Base-by-base conservation (phyloP, 495 filamentous ascomycete genomes). In the Hyaloscypha bicolor region DNA sequence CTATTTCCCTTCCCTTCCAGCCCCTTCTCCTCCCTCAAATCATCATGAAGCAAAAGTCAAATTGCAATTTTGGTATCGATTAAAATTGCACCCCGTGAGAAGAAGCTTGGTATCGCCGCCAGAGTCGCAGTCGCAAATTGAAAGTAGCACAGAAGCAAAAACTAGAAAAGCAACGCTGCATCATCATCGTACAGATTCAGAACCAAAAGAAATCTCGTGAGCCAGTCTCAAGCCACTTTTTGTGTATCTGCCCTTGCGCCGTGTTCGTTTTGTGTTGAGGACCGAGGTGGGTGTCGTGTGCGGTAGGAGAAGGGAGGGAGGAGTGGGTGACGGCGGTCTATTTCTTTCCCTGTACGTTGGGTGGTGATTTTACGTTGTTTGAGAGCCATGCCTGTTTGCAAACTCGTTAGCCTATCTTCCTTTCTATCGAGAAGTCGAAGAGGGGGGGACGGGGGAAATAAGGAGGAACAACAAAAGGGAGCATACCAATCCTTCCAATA, bases 401-500 rank as follows among this genome's bases (percentile, higher is more conserved):
- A 37, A 8, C 6, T 35, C 31, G 31, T 37, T 39, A 30, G 51
- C 51, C 22, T 25, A 25, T 25, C 1, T 25, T 25, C 25, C 25
- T 25, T 25, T 25, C 25, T 25, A 25, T 25, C 25, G 25, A 25
- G 25, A 25, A 25, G 25, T 25, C 25, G 25, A 2, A 25, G 25
- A 25, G 25, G 57, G 12, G 53, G 9, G 63, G 55, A n/a, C 25
- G 31, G 52, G n/a, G 21, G 37, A 25, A 63, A 33, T 30, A 45
- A 48, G 35, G 35, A 3, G 35, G 35, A 12, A 21, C 9, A 12
- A 21, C 9, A 30, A 30, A 11, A 55, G 25, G 25, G 60, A 53
- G 84, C 86, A 79, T 83, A 92, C 90, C 76, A 99, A 81, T 53
- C 96, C 95, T 80, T 98, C 94, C 70, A 96, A 91, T 67, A 99